phyloP scores from a whole-genome alignment of 371 early-diverging fungal genomes.

The Mortierella sp. region DNA sequence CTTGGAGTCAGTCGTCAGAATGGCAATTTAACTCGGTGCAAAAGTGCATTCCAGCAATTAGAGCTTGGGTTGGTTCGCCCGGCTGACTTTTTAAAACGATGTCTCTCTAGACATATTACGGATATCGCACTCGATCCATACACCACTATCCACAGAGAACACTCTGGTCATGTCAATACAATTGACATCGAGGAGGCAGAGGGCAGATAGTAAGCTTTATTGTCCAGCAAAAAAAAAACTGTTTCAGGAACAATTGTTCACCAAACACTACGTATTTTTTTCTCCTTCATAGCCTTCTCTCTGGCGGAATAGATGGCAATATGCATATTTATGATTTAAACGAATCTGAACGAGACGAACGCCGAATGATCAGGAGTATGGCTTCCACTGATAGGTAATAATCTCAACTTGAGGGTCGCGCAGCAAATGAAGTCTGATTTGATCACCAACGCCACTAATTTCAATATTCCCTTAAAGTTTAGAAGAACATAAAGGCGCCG shows the following conservation, averaged over 20 bases:
- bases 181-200: constrained; percentile 71
- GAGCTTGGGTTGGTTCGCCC: constrained; percentile 31
- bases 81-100: constrained; percentile 14
- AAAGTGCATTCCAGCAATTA: constrained; percentile 21
- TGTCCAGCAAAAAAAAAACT: background rate
- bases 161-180: constrained; percentile 66
- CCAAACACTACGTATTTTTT: background rate
- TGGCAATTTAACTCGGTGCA: constrained; percentile 13
- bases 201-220: constrained; percentile 66
- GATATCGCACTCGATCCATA: constrained; percentile 43
- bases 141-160: constrained; percentile 39
- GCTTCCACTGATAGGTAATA: constrained; percentile 63
- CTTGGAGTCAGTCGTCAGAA: background rate
- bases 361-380: constrained; percentile 59
- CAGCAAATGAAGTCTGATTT: background rate
- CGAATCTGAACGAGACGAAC: constrained; percentile 46
- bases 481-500: constrained; percentile 71
- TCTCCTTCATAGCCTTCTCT: constrained; percentile 68
- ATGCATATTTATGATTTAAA: constrained; percentile 82
- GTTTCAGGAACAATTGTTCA: background rate
- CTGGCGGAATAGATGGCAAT: constrained; percentile 76
- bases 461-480: constrained; percentile 34
- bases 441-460: constrained; percentile 24
- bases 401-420: too few species aligned
- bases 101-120: constrained; percentile 22